These are phyloP conservation scores for Cenchrus fungigraminus DNA, from an alignment of 176 grass and related monocot species.

Conservation along the genomic window DNA sequence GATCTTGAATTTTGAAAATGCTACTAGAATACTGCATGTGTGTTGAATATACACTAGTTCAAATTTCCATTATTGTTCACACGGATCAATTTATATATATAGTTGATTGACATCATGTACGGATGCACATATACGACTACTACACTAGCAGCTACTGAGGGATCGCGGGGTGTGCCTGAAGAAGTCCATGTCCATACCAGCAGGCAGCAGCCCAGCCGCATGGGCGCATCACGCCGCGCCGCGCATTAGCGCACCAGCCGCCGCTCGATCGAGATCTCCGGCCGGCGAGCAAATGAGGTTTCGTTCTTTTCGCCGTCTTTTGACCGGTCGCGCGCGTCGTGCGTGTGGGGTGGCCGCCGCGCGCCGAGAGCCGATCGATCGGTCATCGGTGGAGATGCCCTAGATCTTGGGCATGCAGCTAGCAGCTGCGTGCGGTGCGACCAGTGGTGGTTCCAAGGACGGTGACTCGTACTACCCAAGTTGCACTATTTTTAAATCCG, in stretches of 20 bases:
- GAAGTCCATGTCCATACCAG: neutral
- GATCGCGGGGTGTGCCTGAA: neutral
- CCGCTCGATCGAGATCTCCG: conserved; percentile 30
- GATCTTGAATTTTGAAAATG: neutral
- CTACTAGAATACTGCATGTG: neutral
- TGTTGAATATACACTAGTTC: neutral
- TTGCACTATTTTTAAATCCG: conserved; percentile 57
- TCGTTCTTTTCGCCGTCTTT: conserved; percentile 43
- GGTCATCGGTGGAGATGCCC: conserved; percentile 45
- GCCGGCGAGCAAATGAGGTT: conserved; percentile 3
- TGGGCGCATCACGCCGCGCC: neutral
- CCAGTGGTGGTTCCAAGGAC: conserved; percentile 63
- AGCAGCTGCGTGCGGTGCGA: conserved; percentile 15
- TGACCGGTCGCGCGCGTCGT: conserved; percentile 26
- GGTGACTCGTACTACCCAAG: conserved; percentile 70
- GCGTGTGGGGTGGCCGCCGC: neutral
- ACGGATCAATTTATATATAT: neutral
- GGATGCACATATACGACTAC: neutral
- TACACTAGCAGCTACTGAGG: neutral
- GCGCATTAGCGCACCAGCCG: conserved; percentile 1
- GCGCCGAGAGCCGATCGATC: conserved; percentile 1
- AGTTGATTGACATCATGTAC: conserved; percentile 15
- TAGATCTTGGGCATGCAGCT: conserved; percentile 52
- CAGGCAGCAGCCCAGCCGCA: neutral
- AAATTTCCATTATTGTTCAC: neutral